These are phyloP conservation scores for Pistacia integerrima DNA, from an alignment of 345 rosid species.

Conservation along the genomic window DNA sequence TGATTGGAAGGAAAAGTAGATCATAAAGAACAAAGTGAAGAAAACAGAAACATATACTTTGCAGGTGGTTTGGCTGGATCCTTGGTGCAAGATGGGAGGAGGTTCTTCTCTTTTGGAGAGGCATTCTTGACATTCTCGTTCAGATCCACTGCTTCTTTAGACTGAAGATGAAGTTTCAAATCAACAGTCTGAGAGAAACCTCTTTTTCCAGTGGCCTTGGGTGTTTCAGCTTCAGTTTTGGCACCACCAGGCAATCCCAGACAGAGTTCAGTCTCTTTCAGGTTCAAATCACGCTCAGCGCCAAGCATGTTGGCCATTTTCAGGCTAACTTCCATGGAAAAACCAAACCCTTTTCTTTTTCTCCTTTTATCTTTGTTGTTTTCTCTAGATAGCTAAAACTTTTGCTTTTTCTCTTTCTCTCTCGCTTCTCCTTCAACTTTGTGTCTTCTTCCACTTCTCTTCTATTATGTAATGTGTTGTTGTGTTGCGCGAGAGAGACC, in stretches of 20 bases:
- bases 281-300: constrained; percentile 37
- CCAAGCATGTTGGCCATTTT: constrained; percentile 39
- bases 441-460: constrained; percentile 17
- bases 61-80: constrained; percentile 72
- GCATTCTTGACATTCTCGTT: constrained; percentile 31
- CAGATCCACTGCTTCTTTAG: constrained; percentile 44
- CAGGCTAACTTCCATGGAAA: constrained; percentile 20
- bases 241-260: constrained; percentile 66
- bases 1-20: neutral
- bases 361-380: constrained; percentile 10
- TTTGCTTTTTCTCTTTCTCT: neutral
- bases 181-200: constrained; percentile 75
- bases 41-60: constrained; percentile 49
- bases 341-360: neutral
- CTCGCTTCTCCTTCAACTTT: neutral
- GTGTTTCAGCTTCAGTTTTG: constrained; percentile 31
- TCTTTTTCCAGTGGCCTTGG: constrained; percentile 59
- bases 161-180: constrained; percentile 66
- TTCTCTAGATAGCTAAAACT: constrained; percentile 13
- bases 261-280: constrained; percentile 71
- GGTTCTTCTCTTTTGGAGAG: constrained; percentile 41
- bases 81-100: constrained; percentile 37
- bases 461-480: neutral
- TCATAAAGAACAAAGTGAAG: constrained; percentile 6
- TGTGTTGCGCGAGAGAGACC: constrained; percentile 20